Base-by-base conservation (phyloP, 257 asterid species). In the Nicotiana noctiflora region DNA sequence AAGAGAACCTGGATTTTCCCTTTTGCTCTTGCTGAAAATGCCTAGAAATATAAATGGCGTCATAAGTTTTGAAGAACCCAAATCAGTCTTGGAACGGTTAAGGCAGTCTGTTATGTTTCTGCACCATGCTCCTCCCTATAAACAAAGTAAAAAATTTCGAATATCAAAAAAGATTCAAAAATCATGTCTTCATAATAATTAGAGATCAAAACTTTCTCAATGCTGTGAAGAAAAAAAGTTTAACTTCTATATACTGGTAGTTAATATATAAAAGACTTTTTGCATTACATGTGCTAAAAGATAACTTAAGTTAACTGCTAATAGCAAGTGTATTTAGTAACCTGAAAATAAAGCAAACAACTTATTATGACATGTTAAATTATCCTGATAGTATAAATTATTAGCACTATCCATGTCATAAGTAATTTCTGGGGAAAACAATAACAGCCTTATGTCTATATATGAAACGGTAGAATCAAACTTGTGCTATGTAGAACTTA, bases 81-180 rank as follows among this genome's bases (percentile, higher is more conserved):
- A 70, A 31, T 70, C 77, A 5, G 77, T 70, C 34, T 70, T 70
- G 19, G 57, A 70, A 21, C 57, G 77, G 32, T 40, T 12, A 10
- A 70, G 77, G 19, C 77, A 70, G 13, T 70, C 77, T 6, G 57
- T 70, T 12, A 49, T 44, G 19, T 70, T 70, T 70, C 77, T 70
- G 77, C 77, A 70, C 77, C 77, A 70, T 2, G 77, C 77, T 19
- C 77, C 77, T 70, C 77, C 77, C 77, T 70, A 21, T 19, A 40
- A 17, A 11, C 34, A 70, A 37, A 70, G 57, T 19, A 8, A 44
- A n/a, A 44, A 8, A 9, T 6, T 29, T 27, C 21, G 31, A 14
- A 5, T 14, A 29, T 27, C 29, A 15, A 27, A 63, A 25, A 63
- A 14, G 3, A 5, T 29, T 67, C 25, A 21, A n/a, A 2, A n/a